Evolutionary conservation across 2,329 filamentous ascomycete genomes (phyloP).

Genomic region (Diplocarpon mali): DNA sequence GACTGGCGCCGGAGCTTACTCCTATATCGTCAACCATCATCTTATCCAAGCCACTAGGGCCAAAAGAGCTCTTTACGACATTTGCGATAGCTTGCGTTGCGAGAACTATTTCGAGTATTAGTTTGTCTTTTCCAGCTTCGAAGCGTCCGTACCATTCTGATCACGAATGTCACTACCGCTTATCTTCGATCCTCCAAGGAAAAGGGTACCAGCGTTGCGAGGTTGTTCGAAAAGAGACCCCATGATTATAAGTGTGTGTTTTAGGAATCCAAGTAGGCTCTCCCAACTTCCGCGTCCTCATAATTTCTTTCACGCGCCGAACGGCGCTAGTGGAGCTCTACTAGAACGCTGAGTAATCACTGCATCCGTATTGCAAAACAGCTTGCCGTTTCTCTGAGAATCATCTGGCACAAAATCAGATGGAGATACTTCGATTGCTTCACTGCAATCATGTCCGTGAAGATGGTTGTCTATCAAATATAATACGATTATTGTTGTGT

Average conservation of each 20-base stretch:
- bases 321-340: constrained; percentile 6
- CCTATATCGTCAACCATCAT: constrained; percentile 99
- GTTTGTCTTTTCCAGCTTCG: neutral
- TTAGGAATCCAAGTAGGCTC: neutral
- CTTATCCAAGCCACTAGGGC: constrained; percentile 93
- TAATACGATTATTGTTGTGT: too few species aligned
- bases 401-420: too few species aligned
- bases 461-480: too few species aligned
- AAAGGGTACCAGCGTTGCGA: constrained; percentile 84
- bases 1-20: constrained; percentile 38
- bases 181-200: constrained; percentile 95
- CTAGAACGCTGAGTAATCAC: neutral
- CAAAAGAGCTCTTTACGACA: constrained; percentile 98
- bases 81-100: constrained; percentile 96
- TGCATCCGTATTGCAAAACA: too few species aligned
- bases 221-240: constrained; percentile 93
- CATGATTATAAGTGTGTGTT: constrained; percentile 42
- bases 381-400: too few species aligned
- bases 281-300: constrained; percentile 5
- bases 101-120: constrained; percentile 47
- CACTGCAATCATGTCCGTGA: too few species aligned
- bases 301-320: constrained; percentile 12
- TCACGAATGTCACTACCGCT: constrained; percentile 82
- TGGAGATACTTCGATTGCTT: too few species aligned
- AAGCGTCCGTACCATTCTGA: neutral